Evolutionary conservation across 2,329 filamentous ascomycete genomes (phyloP).

Genomic region (Sporothrix variecibatus): DNA sequence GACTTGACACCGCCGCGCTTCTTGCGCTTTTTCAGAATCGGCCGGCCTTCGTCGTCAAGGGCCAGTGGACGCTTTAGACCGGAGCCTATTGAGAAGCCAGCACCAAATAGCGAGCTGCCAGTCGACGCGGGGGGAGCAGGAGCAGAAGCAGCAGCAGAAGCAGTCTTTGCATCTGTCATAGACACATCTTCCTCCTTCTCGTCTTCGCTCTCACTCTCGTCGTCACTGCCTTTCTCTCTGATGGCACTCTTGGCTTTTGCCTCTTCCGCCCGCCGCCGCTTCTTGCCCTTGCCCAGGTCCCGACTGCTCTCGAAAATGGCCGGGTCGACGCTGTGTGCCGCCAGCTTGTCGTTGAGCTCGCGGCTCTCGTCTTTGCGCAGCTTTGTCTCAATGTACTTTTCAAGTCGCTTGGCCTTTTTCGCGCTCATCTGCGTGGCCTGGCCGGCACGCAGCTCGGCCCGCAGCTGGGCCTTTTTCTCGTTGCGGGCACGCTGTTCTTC

Average conservation of each 20-base stretch:
- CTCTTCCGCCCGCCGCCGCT: constrained; percentile 71
- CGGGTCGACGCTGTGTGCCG: constrained; percentile 77
- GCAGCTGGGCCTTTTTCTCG: constrained; percentile 57
- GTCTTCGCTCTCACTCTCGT: constrained; percentile 39
- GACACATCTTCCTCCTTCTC: constrained; percentile 34
- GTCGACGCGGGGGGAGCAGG: neutral
- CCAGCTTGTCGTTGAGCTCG: constrained; percentile 79
- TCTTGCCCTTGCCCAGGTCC: constrained; percentile 69
- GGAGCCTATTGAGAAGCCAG: constrained; percentile 56
- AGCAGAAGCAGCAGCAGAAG: neutral
- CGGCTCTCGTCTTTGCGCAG: constrained; percentile 91
- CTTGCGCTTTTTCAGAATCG: constrained; percentile 80
- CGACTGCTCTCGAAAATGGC: constrained; percentile 77
- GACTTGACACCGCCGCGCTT: constrained; percentile 64
- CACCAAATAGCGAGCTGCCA: constrained; percentile 25
- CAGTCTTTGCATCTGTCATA: neutral
- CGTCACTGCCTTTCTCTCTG: constrained; percentile 42
- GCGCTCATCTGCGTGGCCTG: constrained; percentile 55
- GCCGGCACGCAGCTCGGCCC: constrained; percentile 50
- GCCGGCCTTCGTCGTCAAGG: constrained; percentile 74
- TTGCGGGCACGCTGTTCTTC: constrained; percentile 51
- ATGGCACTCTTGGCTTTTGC: constrained; percentile 57
- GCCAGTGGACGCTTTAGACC: constrained; percentile 88
- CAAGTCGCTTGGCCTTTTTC: constrained; percentile 67
- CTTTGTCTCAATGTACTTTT: constrained; percentile 82